Conservation (phyloP, 208 protist species). For the Kentomonas sorsogonicus region DNA sequence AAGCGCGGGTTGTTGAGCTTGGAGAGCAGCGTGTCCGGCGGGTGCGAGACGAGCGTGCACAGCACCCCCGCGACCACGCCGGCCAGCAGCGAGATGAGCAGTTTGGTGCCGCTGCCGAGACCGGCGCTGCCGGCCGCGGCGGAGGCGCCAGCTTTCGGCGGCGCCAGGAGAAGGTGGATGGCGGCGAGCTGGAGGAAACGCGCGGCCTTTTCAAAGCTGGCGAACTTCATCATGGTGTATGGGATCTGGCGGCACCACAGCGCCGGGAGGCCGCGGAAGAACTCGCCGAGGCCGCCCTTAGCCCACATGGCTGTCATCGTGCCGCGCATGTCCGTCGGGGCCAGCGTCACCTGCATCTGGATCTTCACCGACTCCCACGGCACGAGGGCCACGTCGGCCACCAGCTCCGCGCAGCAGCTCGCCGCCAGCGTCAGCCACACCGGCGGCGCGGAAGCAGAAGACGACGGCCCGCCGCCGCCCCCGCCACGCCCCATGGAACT, state of each 20-base stretch:
- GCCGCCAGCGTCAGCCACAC: background rate
- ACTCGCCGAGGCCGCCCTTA: slow-evolving; percentile 44
- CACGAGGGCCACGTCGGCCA: slow-evolving; percentile 57
- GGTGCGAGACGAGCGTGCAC: slow-evolving; percentile 92
- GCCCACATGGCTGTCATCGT: slow-evolving; percentile 56
- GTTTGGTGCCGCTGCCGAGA: slow-evolving; percentile 14
- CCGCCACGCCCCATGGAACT: too few relatives aligned
- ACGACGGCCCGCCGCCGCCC: too few relatives aligned
- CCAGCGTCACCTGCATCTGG: slow-evolving; percentile 55
- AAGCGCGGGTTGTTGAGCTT: slow-evolving; percentile 50
- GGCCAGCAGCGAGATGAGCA: slow-evolving; percentile 51
- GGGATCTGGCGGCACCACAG: slow-evolving; percentile 93
- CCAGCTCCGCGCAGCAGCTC: slow-evolving; percentile 63
- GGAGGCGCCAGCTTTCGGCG: too few relatives aligned
- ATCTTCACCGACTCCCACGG: slow-evolving; percentile 82
- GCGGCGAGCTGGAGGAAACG: slow-evolving; percentile 23
- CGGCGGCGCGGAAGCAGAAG: background rate
- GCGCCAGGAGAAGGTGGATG: too few relatives aligned
- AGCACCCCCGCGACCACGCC: slow-evolving; percentile 90
- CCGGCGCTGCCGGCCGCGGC: background rate
- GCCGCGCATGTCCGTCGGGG: slow-evolving; percentile 17
- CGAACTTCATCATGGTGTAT: slow-evolving; percentile 94
- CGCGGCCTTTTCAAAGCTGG: slow-evolving; percentile 62
- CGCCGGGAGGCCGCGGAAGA: slow-evolving; percentile 83
- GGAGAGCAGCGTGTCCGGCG: slow-evolving; percentile 94